Evolutionary conservation across 371 early-diverging fungal species (phyloP).

Genomic region (Mucor plumbeus): DNA sequence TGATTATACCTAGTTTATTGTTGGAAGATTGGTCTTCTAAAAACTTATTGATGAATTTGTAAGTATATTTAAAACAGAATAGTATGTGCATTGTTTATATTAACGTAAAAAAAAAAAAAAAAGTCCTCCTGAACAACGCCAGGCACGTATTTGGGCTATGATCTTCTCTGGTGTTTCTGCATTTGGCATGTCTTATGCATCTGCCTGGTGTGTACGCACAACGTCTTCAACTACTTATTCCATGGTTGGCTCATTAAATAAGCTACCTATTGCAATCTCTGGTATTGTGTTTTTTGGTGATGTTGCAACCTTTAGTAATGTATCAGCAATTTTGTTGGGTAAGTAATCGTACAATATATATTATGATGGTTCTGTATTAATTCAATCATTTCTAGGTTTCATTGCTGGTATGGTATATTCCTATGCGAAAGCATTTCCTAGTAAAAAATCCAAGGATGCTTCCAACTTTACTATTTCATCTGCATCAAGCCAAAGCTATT

Average conservation of each 20-base stretch:
- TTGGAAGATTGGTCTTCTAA: slow-evolving; percentile 77
- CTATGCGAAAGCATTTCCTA: slow-evolving; percentile 64
- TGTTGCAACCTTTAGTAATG: slow-evolving; percentile 78
- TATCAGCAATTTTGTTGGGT: slow-evolving; percentile 81
- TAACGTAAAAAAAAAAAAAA: background rate
- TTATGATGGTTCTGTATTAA: background rate
- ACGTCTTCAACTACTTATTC: slow-evolving; percentile 97
- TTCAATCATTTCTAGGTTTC: slow-evolving; percentile 59
- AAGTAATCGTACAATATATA: background rate
- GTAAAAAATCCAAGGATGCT: slow-evolving; percentile 12
- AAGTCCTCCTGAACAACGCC: slow-evolving; percentile 57
- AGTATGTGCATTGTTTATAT: background rate
- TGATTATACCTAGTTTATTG: slow-evolving; percentile 75
- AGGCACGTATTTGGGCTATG: slow-evolving; percentile 71
- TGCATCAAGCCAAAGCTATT: slow-evolving; percentile 39
- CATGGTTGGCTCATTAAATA: slow-evolving; percentile 99
- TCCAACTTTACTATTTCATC: slow-evolving; percentile 20
- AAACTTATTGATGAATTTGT: slow-evolving; percentile 61
- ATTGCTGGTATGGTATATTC: slow-evolving; percentile 84
- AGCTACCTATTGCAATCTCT: slow-evolving; percentile 94
- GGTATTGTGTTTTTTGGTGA: slow-evolving; percentile 96
- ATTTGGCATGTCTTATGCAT: slow-evolving; percentile 92
- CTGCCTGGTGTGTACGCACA: slow-evolving; percentile 95
- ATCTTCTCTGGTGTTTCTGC: slow-evolving; percentile 86
- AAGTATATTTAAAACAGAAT: slow-evolving; percentile 30